Evolutionary conservation across 2,329 filamentous ascomycete genomes (phyloP).

Genomic region (Aureobasidium namibiae): DNA sequence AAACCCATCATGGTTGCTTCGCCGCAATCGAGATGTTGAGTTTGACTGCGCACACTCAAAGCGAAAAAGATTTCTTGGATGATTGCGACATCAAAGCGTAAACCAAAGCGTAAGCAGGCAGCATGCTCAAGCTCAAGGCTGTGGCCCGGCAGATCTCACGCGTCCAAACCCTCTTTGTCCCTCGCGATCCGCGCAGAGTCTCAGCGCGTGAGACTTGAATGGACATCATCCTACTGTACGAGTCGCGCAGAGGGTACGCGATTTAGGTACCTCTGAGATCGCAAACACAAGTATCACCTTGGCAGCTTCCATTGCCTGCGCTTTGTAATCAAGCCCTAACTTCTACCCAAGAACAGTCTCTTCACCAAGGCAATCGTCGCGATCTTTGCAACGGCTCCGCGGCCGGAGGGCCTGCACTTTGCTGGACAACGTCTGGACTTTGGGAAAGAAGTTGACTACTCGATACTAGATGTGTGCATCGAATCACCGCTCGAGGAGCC

Average conservation of each 20-base stretch:
- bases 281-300: neutral
- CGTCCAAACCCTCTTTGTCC: neutral
- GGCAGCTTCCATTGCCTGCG: neutral
- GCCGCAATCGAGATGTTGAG: neutral
- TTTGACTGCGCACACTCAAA: neutral
- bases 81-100: slow-evolving; percentile 4
- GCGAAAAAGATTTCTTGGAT: neutral
- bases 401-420: neutral
- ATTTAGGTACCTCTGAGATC: neutral
- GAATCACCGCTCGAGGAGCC: neutral
- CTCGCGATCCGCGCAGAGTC: neutral
- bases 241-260: neutral
- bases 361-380: neutral
- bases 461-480: neutral
- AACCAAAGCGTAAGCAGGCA: too few species aligned
- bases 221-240: neutral
- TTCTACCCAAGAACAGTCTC: neutral
- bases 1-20: neutral
- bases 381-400: neutral
- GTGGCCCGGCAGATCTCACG: neutral
- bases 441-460: too few species aligned
- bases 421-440: neutral
- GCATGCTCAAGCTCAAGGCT: neutral
- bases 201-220: neutral
- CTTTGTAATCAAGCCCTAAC: neutral